Evolutionary conservation across 306 rosid genomes (phyloP).

Genomic region (Cyclanthera cordifolia): DNA sequence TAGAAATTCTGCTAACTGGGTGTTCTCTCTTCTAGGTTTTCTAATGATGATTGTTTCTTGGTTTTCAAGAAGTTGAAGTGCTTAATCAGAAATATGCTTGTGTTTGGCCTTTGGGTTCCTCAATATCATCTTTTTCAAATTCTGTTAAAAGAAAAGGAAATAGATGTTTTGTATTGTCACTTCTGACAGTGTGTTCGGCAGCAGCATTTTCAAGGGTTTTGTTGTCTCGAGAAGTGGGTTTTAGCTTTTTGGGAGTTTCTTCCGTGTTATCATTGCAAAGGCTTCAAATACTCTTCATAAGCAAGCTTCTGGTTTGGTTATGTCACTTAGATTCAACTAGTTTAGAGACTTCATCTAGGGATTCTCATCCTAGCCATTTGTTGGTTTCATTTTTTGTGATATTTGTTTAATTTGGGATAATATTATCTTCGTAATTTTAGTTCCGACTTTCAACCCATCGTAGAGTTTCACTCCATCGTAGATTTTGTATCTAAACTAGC

Average conservation of each 20-base stretch:
- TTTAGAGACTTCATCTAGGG: background rate
- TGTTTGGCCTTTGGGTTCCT: background rate
- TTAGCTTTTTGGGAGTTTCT: background rate
- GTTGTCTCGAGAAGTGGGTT: background rate
- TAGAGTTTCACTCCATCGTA: background rate
- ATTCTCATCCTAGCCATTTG: background rate
- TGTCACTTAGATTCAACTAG: background rate
- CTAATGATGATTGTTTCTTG: background rate
- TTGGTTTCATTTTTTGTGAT: background rate
- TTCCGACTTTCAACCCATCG: background rate
- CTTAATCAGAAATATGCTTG: background rate
- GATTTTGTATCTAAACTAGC: background rate
- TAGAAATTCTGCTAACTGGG: background rate
- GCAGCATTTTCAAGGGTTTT: background rate
- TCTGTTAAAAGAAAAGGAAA: background rate
- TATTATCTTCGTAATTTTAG: background rate
- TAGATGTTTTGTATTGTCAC: background rate
- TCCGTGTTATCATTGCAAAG: background rate
- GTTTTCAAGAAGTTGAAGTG: background rate
- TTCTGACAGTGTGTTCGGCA: background rate
- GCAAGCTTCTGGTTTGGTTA: background rate
- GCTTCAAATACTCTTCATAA: background rate
- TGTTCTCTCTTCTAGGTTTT: background rate
- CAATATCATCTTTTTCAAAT: background rate
- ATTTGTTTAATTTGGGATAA: too few species aligned